These are phyloP conservation scores for Cenchrus purpureus DNA, from an alignment of 176 grass and related monocot species.

Conservation along the genomic window DNA sequence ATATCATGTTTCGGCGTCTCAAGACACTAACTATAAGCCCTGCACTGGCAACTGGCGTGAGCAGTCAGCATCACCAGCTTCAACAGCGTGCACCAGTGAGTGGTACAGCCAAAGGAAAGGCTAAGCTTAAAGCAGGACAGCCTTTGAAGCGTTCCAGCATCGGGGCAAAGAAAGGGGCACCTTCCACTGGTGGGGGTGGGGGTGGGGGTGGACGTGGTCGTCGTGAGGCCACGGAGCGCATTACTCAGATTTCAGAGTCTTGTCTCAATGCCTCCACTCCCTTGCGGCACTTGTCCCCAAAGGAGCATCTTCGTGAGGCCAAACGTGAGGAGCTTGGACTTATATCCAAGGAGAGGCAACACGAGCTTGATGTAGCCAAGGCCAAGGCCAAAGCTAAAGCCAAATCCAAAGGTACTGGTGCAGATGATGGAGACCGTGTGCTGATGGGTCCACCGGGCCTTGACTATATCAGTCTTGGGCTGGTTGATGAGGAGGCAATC, in stretches of 20 bases:
- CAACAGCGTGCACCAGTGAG: conserved; percentile 55
- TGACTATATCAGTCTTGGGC: conserved; percentile 80
- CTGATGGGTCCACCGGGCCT: conserved; percentile 69
- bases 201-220: conserved; percentile 39
- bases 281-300: conserved; percentile 56
- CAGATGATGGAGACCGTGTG: conserved; percentile 46
- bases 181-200: conserved; percentile 30
- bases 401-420: conserved; percentile 42
- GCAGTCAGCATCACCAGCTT: conserved; percentile 50
- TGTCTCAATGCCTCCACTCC: conserved; percentile 75
- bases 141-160: conserved; percentile 59
- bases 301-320: conserved; percentile 63
- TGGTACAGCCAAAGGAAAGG: conserved; percentile 86
- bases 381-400: conserved; percentile 66
- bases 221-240: conserved; percentile 59
- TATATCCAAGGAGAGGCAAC: conserved; percentile 78
- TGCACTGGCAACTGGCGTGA: conserved; percentile 11
- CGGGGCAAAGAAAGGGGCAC: conserved; percentile 45
- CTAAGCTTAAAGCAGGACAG: conserved; percentile 61
- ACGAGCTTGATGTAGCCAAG: conserved; percentile 75
- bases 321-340: conserved; percentile 89
- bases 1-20: conserved; percentile 18
- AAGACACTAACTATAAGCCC: conserved; percentile 34
- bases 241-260: conserved; percentile 64
- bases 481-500: conserved; percentile 84